Base-by-base conservation (phyloP, 2,329 filamentous ascomycete species). In the Apiospora rasikravindrae region DNA sequence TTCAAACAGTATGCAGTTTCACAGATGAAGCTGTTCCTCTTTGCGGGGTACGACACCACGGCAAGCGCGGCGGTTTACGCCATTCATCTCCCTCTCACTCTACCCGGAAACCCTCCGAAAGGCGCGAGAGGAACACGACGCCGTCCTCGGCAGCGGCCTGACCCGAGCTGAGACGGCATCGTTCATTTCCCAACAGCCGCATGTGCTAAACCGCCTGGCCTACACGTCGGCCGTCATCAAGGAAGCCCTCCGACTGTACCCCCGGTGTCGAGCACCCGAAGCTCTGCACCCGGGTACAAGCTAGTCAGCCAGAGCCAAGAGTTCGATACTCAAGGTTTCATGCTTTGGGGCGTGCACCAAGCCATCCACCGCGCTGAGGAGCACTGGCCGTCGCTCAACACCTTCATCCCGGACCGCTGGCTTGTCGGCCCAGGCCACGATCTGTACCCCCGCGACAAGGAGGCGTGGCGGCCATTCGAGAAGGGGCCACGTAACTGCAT, bases 401-500 rank as follows among this genome's bases (percentile, higher is more conserved):
- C 72, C 4, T 84, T 83, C 71, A 69, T 80, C 33, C 80, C 80
- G 1, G 77, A 80, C 44, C 76, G 82, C 16, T 84, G 82, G 81
- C 81, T 89, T 0, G 76, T 73, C 0, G 4, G 73, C 10, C 77
- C 77, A 42, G 49, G 49, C n/a, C n/a, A 24, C 8, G n/a, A 2
- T 1, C 22, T 24, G 10, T 14, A 26, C 49, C 49, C 49, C 8
- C 49, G n/a, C n/a, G n/a, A 24, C n/a, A 11, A 26, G 49, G 49
- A 51, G 22, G 87, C 87, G 0, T 90, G 84, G 83, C 81, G 86
- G 6, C 83, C 87, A 0, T 91, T 91, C 76, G 84, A 85, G 61
- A 81, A 85, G 29, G 88, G 88, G 0, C 85, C 85, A 2, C 78
- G 89, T 10, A 87, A 86, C 61, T 91, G 89, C 74, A 85, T 91